Conservation (phyloP, 1,284 basidiomycete genomes). For the Tilletia walkeri region DNA sequence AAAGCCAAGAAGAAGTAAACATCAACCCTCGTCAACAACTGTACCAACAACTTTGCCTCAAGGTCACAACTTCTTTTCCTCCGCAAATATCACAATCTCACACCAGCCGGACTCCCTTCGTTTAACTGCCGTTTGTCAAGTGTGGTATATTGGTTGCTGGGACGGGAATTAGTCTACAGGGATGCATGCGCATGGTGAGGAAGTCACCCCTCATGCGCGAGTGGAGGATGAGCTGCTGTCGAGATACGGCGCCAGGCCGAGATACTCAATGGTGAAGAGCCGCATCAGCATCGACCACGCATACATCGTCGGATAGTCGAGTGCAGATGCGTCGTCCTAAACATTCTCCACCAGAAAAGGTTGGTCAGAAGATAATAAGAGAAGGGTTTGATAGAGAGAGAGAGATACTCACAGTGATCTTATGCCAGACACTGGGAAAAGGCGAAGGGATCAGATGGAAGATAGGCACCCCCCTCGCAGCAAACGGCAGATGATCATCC, state of each 20-base stretch:
- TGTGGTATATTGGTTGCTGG: too few relatives aligned
- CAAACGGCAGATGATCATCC: constrained; percentile 93
- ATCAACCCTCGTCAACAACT: too few relatives aligned
- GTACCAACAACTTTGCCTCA: too few relatives aligned
- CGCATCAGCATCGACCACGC: constrained; percentile 80
- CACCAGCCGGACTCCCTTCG: too few relatives aligned
- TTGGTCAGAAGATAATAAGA: neutral
- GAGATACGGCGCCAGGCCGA: constrained; percentile 63
- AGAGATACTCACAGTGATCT: neutral
- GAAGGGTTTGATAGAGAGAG: neutral
- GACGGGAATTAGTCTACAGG: too few relatives aligned
- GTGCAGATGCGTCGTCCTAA: constrained; percentile 81
- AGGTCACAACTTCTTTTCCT: too few relatives aligned
- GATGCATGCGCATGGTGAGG: too few relatives aligned
- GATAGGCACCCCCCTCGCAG: constrained; percentile 77
- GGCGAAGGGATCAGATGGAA: constrained; percentile 86
- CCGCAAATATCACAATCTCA: too few relatives aligned
- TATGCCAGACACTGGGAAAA: constrained; percentile 89
- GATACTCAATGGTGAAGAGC: constrained; percentile 85
- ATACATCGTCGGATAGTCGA: constrained; percentile 81
- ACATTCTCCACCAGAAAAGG: neutral
- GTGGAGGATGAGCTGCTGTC: neutral
- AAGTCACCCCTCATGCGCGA: too few relatives aligned
- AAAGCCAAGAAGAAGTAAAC: constrained; percentile 22
- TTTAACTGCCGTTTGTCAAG: too few relatives aligned